Base-by-base conservation (phyloP, 2,329 filamentous ascomycete genomes). In the Fusarium continuum region DNA sequence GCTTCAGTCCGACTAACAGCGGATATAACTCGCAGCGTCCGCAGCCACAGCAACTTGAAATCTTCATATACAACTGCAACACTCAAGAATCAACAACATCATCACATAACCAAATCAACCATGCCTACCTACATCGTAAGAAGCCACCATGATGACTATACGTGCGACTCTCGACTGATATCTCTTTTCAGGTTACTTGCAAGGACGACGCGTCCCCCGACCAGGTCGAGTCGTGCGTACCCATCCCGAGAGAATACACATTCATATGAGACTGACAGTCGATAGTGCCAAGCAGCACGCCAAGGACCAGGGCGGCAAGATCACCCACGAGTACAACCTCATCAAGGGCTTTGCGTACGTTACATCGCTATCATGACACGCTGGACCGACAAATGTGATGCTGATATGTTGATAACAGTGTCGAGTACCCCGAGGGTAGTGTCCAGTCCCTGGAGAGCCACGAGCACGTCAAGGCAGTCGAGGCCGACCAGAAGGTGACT, bases 271-370 rank as follows among this genome's bases (percentile, higher is more conserved):
- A 25, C 35, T 41, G 19, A 46, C 29, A 29, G 8, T 23, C n/a
- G 14, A 66, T 70, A 93, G 91, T 47, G 90, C 91, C 60, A 96
- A 96, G 87, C 80, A 93, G 75, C 80, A 88, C 56, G 91, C 88
- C 69, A 79, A 76, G 58, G 84, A 89, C 35, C 87, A 94, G 75
- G 94, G 94, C 73, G 94, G 93, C 75, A 87, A 86, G 77, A 95
- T 98, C 79, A 86, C 80, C 51, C 88, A 95, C 70, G 91, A 95
- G 76, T 97, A 92, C 83, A 89, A 80, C 60, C 79, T 97, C 70
- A 93, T 97, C 84, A 96, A 94, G 82, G 93, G 90, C 55, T 97
- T 97, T 82, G 89, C 91, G 94, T 97, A 87, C 69, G 91, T 83
- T 34, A 25, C 3, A 22, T 38, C 40, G 16, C 13, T 14, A 11